A percentile compares a stretch with the other conserved stretches of the same genome.
Conservation (phyloP, 352 stramenopile species). For the Peronospora belbahrii region DNA sequence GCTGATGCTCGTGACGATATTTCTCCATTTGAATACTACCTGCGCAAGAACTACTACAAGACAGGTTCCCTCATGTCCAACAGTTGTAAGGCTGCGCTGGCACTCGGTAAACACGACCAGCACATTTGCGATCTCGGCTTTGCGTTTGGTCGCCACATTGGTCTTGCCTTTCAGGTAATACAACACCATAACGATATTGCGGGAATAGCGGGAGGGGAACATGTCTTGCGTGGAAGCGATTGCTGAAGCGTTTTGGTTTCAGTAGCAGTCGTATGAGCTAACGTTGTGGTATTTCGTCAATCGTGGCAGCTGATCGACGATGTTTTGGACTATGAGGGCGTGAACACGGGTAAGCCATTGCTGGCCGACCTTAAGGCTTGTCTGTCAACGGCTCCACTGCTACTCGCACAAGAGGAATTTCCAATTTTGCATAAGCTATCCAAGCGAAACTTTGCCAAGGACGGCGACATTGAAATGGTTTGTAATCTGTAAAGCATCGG, state of each 20-base stretch:
- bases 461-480: constrained; percentile 89
- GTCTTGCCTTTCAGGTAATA: constrained; percentile 95
- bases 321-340: constrained; percentile 96
- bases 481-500: constrained; percentile 4
- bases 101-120: constrained; percentile 88
- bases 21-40: constrained; percentile 92
- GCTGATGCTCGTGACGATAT: constrained; percentile 54
- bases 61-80: constrained; percentile 98
- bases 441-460: constrained; percentile 87
- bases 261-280: constrained; percentile 10
- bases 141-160: constrained; percentile 95
- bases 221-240: constrained; percentile 1
- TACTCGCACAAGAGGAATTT: constrained; percentile 93
- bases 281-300: constrained; percentile 1
- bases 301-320: constrained; percentile 91
- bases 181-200: not conserved
- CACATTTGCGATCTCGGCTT: constrained; percentile 86
- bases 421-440: constrained; percentile 86
- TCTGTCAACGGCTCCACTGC: constrained; percentile 93
- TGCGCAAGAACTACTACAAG: constrained; percentile 99
- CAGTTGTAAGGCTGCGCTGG: constrained; percentile 88
- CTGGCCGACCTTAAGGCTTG: constrained; percentile 93
- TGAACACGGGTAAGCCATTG: constrained; percentile 90
- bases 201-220: not conserved
- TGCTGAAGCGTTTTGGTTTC: constrained; percentile 6